A percentile compares a stretch with the other conserved stretches of the same genome.
phyloP scores from a whole-genome alignment of 2,329 filamentous ascomycete species.

The Fusarium sambucinum region DNA sequence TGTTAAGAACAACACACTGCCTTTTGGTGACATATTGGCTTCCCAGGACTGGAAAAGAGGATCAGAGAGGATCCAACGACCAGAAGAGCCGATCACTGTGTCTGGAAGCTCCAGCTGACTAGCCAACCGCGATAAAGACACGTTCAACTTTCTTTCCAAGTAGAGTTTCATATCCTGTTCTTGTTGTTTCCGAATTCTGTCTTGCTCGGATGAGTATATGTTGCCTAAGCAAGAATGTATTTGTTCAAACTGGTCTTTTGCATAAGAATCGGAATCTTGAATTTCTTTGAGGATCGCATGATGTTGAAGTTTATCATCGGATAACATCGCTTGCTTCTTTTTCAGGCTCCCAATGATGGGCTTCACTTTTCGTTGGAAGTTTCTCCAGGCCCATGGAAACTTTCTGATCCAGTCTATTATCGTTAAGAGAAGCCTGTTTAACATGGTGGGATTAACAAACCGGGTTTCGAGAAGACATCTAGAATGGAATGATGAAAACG shows the following conservation, averaged over 20 bases:
- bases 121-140: accelerated
- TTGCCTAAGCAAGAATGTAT: accelerated
- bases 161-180: not conserved
- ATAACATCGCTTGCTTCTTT: not conserved
- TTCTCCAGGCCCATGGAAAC: too few species aligned
- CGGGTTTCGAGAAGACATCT: not conserved
- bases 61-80: not conserved
- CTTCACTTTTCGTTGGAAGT: not conserved
- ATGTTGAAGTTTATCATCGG: not conserved
- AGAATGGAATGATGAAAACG: not conserved
- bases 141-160: not conserved
- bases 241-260: not conserved
- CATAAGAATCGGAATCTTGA: not conserved
- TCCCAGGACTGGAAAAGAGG: not conserved
- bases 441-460: accelerated
- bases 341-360: not conserved
- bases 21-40: accelerated
- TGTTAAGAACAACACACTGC: not conserved
- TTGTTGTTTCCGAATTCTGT: not conserved
- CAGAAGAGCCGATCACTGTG: accelerated
- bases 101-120: not conserved
- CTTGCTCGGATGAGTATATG: accelerated
- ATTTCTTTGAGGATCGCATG: not conserved
- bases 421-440: accelerated
- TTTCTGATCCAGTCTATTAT: not conserved